Conservation (phyloP, 352 stramenopile species). For the Globisporangium polare region DNA sequence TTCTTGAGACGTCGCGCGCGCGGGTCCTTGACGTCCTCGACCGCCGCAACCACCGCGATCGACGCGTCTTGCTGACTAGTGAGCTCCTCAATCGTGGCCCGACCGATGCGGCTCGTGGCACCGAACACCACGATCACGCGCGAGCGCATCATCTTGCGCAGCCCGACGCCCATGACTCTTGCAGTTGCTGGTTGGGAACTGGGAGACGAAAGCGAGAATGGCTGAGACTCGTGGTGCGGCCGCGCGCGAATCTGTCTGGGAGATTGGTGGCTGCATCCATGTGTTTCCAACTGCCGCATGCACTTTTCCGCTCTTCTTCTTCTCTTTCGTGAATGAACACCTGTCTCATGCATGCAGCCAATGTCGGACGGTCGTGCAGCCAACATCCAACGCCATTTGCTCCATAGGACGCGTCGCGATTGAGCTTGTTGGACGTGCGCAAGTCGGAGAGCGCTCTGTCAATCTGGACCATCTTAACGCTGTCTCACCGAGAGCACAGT, state of each 20-base stretch:
- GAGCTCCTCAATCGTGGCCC: constrained; percentile 49
- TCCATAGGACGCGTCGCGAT: too few relatives aligned
- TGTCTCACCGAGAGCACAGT: too few relatives aligned
- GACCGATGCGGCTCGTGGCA: constrained; percentile 61
- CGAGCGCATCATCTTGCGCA: constrained; percentile 55
- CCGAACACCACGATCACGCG: constrained; percentile 76
- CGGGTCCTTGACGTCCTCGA: constrained; percentile 48
- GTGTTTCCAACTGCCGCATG: constrained; percentile 11
- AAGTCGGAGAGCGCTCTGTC: too few relatives aligned
- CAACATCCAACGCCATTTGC: too few relatives aligned
- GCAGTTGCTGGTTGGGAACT: neutral
- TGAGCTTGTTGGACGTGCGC: too few relatives aligned
- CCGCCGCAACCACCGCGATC: constrained; percentile 50
- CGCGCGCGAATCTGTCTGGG: neutral
- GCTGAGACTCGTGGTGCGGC: neutral
- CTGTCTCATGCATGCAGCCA: neutral
- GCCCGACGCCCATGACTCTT: constrained; percentile 43
- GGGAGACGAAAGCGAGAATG: neutral
- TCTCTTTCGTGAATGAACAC: neutral
- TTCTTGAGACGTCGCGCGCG: constrained; percentile 51
- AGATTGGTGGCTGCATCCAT: neutral
- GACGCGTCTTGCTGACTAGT: constrained; percentile 32
- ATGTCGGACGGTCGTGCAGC: too few relatives aligned
- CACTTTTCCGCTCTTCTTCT: constrained; percentile 1
- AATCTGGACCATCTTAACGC: too few relatives aligned